Evolutionary conservation across 2,329 filamentous ascomycete species (phyloP).

Genomic region (Paramyrothecium sp.): DNA sequence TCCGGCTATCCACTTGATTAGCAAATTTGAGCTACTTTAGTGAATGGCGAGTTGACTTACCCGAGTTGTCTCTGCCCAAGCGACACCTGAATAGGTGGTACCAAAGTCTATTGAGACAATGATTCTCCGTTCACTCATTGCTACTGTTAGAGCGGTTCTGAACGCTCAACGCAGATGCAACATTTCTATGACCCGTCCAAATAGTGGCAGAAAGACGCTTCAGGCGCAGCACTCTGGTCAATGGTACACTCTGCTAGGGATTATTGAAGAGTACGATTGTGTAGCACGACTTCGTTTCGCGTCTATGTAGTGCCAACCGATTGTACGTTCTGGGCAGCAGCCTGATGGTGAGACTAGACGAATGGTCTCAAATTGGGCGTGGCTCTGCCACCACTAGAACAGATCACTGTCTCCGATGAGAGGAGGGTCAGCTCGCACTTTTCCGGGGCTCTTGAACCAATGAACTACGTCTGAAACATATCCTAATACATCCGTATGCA

Average conservation of each 20-base stretch:
- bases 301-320: too few species aligned
- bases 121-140: conserved; percentile 37
- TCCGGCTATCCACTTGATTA: conserved; percentile 31
- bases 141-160: conserved; percentile 11
- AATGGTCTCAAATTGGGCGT: too few species aligned
- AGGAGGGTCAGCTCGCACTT: not conserved
- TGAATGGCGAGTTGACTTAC: conserved; percentile 21
- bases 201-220: not conserved
- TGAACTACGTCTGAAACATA: not conserved
- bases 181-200: conserved; percentile 7
- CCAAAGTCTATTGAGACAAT: conserved; percentile 56
- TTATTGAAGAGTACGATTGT: not conserved
- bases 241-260: not conserved
- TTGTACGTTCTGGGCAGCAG: too few species aligned
- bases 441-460: not conserved
- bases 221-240: not conserved
- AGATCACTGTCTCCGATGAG: too few species aligned
- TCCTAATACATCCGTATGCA: not conserved
- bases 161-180: conserved; percentile 11
- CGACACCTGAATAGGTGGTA: conserved; percentile 55
- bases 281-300: not conserved
- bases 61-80: conserved; percentile 44
- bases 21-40: conserved; percentile 5
- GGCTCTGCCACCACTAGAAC: too few species aligned
- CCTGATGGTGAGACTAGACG: too few species aligned